phyloP scores from a whole-genome alignment of 345 rosid species.

The Salix purpurea region DNA sequence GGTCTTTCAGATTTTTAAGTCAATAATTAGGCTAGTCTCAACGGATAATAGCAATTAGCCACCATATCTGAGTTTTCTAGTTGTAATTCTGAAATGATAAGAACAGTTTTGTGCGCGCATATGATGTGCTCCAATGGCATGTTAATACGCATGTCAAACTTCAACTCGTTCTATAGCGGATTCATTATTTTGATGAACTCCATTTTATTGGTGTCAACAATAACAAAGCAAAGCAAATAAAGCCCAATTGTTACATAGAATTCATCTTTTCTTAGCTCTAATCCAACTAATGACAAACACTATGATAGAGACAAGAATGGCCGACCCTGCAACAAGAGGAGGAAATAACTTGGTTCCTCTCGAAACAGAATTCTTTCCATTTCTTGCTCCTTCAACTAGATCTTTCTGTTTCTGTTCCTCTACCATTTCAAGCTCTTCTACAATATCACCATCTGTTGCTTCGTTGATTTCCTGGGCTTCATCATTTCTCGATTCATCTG shows the following conservation, averaged over 20 bases:
- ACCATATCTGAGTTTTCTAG: too few species aligned
- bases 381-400: slow-evolving; percentile 1
- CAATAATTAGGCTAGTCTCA: too few species aligned
- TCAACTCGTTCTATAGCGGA: background rate
- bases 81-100: too few species aligned
- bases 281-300: slow-evolving; percentile 43
- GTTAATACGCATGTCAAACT: background rate
- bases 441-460: background rate
- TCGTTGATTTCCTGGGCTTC: background rate
- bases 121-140: too few species aligned
- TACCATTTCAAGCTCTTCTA: background rate
- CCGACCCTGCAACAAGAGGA: slow-evolving; percentile 53
- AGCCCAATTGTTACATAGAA: background rate
- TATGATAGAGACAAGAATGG: slow-evolving; percentile 51
- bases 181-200: background rate
- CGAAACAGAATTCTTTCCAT: background rate
- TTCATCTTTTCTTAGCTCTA: slow-evolving; percentile 43
- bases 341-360: slow-evolving; percentile 22
- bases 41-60: too few species aligned
- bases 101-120: too few species aligned
- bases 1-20: too few species aligned
- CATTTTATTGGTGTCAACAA: background rate
- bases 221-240: background rate
- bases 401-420: slow-evolving; percentile 19
- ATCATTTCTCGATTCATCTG: background rate